Percentiles rank a stretch among this genome's conserved stretches.
Conservation (phyloP, 148 eudicot genomes). For the Dysphania ambrosioides region DNA sequence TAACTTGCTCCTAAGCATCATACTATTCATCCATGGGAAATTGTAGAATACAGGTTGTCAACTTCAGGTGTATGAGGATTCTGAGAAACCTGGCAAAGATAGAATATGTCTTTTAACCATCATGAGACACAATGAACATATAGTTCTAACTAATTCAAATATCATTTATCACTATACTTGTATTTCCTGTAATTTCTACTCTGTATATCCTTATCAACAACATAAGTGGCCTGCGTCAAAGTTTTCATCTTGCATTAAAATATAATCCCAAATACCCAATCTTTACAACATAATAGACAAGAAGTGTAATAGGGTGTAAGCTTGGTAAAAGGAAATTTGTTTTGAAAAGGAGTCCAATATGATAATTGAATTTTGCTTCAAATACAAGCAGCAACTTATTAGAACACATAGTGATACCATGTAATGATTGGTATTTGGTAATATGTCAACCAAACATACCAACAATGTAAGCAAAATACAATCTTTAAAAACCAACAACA, state of each 20-base stretch:
- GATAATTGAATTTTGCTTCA: neutral
- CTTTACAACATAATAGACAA: neutral
- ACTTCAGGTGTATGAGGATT: neutral
- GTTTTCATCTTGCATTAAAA: neutral
- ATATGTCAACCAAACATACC: constrained; percentile 9
- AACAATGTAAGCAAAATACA: neutral
- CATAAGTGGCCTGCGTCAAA: neutral
- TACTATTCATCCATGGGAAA: neutral
- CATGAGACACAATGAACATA: too few species aligned
- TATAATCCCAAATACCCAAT: neutral
- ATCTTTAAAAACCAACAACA: neutral
- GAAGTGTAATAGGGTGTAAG: neutral
- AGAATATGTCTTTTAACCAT: neutral
- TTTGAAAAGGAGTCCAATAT: neutral
- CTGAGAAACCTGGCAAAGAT: neutral
- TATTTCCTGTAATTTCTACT: too few species aligned
- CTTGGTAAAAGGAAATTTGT: constrained; percentile 3
- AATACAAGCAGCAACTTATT: neutral
- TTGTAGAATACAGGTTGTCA: neutral
- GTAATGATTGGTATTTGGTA: neutral
- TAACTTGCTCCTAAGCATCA: neutral
- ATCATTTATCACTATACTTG: neutral
- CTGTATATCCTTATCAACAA: neutral
- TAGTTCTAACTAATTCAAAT: neutral
- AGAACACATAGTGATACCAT: neutral